Evolutionary conservation across 2,329 filamentous ascomycete species (phyloP).

Genomic region (Colletotrichum sp.): DNA sequence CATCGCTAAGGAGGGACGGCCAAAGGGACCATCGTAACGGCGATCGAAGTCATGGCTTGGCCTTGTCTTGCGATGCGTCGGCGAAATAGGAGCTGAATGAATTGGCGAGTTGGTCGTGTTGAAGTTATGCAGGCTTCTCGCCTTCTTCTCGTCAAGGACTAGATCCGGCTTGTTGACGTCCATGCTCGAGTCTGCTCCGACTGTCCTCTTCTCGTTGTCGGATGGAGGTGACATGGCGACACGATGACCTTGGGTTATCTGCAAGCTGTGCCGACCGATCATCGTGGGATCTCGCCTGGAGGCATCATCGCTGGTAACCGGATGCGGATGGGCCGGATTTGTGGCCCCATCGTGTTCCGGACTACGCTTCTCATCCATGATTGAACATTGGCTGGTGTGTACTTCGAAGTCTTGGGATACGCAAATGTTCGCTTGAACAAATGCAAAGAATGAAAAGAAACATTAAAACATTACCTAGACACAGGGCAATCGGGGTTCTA

Average conservation of each 20-base stretch:
- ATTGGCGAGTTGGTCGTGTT: background rate
- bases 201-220: background rate
- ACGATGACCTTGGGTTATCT: background rate
- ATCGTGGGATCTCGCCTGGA: background rate
- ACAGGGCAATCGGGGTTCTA: background rate
- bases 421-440: background rate
- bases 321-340: background rate
- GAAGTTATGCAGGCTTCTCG: background rate
- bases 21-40: constrained; percentile 21
- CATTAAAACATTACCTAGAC: background rate
- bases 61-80: background rate
- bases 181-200: background rate
- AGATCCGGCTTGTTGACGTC: background rate
- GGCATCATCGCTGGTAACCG: too few relatives aligned
- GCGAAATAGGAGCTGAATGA: background rate
- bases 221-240: background rate
- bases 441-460: background rate
- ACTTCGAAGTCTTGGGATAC: background rate
- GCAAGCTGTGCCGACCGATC: constrained; percentile 12
- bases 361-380: background rate
- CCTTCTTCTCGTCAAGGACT: background rate
- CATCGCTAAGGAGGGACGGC: constrained; percentile 1
- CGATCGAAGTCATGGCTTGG: constrained; percentile 17
- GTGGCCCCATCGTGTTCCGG: background rate
- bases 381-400: background rate